Conservation (phyloP, 2,329 filamentous ascomycete species). For the Colletotrichum musicola region DNA sequence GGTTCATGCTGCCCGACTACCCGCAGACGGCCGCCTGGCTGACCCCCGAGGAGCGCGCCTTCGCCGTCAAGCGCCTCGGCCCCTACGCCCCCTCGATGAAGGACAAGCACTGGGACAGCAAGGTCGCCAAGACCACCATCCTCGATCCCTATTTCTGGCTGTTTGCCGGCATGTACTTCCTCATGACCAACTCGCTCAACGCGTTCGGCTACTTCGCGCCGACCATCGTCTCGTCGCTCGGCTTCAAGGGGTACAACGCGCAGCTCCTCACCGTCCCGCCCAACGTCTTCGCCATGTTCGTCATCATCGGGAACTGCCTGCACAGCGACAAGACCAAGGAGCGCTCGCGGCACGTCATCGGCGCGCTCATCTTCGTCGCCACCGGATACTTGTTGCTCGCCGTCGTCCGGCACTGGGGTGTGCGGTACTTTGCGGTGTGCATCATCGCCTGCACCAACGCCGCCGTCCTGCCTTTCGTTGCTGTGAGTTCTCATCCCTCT, state of each 20-base stretch:
- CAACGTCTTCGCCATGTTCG: conserved; percentile 51
- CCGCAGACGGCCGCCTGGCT: conserved; percentile 51
- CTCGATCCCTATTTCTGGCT: conserved; percentile 51
- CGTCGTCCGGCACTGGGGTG: conserved; percentile 46
- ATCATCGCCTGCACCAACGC: conserved; percentile 51
- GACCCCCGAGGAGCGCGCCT: conserved; percentile 49
- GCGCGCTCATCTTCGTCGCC: conserved; percentile 45
- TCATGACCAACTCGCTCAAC: conserved; percentile 51
- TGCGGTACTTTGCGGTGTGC: conserved; percentile 48
- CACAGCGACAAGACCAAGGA: conserved; percentile 49
- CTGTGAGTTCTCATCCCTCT: conserved; percentile 43
- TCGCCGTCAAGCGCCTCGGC: conserved; percentile 51
- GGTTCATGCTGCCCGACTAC: conserved; percentile 50
- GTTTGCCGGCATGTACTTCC: conserved; percentile 47
- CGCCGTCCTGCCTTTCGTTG: conserved; percentile 49
- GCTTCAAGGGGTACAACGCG: conserved; percentile 49
- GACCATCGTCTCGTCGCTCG: conserved; percentile 51
- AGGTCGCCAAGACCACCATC: conserved; percentile 48
- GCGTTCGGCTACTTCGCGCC: conserved; percentile 52
- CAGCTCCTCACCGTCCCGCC: conserved; percentile 53
- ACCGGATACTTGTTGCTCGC: conserved; percentile 48
- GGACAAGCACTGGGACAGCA: conserved; percentile 51
- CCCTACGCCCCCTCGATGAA: conserved; percentile 49
- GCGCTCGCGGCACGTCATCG: conserved; percentile 48
- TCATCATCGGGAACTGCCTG: conserved; percentile 48